Base-by-base conservation (phyloP, 768 basidiomycete genomes). In the Mycena pura region DNA sequence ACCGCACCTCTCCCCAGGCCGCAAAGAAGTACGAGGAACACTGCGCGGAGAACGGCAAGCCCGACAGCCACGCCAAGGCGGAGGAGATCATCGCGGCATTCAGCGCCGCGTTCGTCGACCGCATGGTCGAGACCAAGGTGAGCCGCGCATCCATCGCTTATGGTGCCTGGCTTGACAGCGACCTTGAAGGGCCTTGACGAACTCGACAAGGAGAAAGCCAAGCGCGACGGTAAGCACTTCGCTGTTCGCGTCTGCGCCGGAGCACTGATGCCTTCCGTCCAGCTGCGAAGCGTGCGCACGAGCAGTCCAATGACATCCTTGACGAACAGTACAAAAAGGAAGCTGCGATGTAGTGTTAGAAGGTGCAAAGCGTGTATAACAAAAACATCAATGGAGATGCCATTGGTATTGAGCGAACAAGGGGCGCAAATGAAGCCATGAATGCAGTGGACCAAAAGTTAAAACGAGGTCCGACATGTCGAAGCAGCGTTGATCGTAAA, bases 21-120 rank as follows among this genome's bases (percentile, higher is more conserved):
- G 81, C 81, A 45, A 90, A 88, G 70, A 82, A 84, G 2, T 91
- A 84, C 69, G 80, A 90, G 64, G 64, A 84, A 0, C 90, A 91
- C 73, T 46, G 67, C 27, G 77, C 55, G 34, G 68, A 49, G 36
- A 77, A 88, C 24, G 90, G 90, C 39, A 63, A 80, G 65, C 79
- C 84, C 3, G 68, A 60, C 15, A 71, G 27, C 48, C 90, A 91
- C 69, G 80, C 71, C 9, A 78, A 77, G 68, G 86, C 85, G 21
- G 89, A 89, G 76, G 81, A 88, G 73, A 67, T 84, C 54, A 56
- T 86, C 29, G 89, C 87, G 54, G 89, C 77, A n/a, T 70, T 85
- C 31, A 68, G 76, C 50, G 88, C 82, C 61, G 83, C 73, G 17
- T 84, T 86, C 71, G 65, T 90, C 29, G 36, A 63, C 46, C 52